Evolutionary conservation across 306 rosid species (phyloP).

Genomic region (Nissolia schottii): DNA sequence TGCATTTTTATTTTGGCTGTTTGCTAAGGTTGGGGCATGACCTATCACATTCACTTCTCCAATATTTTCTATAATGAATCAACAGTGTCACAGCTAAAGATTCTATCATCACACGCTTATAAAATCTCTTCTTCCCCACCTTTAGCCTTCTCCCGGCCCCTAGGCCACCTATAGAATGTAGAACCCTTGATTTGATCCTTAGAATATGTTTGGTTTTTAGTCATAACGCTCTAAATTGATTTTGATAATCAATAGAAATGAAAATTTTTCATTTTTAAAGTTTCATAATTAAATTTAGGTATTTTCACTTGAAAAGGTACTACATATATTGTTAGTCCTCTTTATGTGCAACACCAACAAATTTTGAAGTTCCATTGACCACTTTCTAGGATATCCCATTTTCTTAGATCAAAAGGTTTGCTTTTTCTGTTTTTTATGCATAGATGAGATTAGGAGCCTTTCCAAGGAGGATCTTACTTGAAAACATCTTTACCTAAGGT

Average conservation of each 20-base stretch:
- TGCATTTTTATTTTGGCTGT: constrained; percentile 19
- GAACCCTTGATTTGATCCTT: not conserved
- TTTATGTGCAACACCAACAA: not conserved
- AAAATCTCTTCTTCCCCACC: not conserved
- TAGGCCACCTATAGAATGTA: not conserved
- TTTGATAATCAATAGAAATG: too few relatives aligned
- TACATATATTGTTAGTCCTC: too few relatives aligned
- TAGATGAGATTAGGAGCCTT: too few relatives aligned
- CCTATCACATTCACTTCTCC: not conserved
- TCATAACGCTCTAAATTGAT: too few relatives aligned
- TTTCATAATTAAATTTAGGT: too few relatives aligned
- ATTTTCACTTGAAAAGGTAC: too few relatives aligned
- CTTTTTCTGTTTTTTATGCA: too few relatives aligned
- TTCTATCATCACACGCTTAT: constrained; percentile 20
- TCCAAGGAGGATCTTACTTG: too few relatives aligned
- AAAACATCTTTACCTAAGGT: too few relatives aligned
- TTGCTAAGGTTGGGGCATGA: not conserved
- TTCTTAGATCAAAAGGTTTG: not conserved
- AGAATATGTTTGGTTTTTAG: too few relatives aligned
- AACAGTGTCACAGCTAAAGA: constrained; percentile 15
- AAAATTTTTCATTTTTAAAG: too few relatives aligned
- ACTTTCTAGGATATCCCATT: not conserved
- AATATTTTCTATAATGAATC: not conserved
- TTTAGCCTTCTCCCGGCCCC: not conserved
- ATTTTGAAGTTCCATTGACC: not conserved